Base-by-base conservation (phyloP, 2,329 filamentous ascomycete genomes). In the Byssothecium circinans region DNA sequence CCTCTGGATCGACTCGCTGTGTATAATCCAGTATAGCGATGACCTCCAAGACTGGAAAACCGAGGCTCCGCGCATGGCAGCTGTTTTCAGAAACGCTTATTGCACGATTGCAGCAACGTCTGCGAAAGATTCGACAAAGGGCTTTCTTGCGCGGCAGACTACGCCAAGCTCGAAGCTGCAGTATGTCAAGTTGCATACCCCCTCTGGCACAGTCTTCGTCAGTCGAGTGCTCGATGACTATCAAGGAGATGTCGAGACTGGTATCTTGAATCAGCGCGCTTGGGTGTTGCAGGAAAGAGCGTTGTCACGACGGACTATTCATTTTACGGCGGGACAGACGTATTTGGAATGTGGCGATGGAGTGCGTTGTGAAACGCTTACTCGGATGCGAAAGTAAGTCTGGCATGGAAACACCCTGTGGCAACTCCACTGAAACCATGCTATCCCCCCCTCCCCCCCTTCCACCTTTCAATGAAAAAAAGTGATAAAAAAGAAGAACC, bases 271-370 rank as follows among this genome's bases (percentile, higher is more conserved):
- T 27, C 42, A 45, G 7, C 52, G 65, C 1, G 65, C 52, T 0
- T 68, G 62, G 65, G 60, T 67, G 1, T 43, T 64, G 2, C 62
- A 68, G 39, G 65, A 68, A 36, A 50, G 54, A 11, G 61, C 55
- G 1, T 37, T 68, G 1, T 54, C 64, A 11, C 56, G 54, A 3
- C 44, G 64, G 6, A 62, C 57, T 1, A 60, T 67, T n/a, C 58
- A 60, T 47, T 67, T 65, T 32, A 57, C 59, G 0, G 40, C 58
- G 3, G 47, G 41, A 8, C 64, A 68, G 32, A 54, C 53, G 1
- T 68, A 67, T 35, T 68, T 53, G 40, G 62, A 67, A 38, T 66
- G 65, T 34, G 53, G 58, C 0, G 23, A 52, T 1, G 58, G 58
- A 0, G 44, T 63, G 2, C 45, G 57, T 12, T 63, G 60, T 22